These are phyloP conservation scores for Anastatica hierochuntica DNA, from an alignment of 345 rosid genomes.

Conservation along the genomic window DNA sequence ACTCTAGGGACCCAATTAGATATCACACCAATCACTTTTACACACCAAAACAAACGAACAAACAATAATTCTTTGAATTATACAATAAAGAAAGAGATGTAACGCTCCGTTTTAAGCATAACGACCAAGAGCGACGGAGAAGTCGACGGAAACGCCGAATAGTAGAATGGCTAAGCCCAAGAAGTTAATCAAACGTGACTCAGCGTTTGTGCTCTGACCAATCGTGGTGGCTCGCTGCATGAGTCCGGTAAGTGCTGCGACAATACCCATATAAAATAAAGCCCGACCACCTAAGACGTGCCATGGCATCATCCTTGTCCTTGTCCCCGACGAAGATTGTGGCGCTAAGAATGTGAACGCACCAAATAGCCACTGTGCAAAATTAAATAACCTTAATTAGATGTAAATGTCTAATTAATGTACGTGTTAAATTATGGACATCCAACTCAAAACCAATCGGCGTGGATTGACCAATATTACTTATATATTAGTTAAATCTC, in stretches of 20 bases:
- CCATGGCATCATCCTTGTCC: conserved; percentile 45
- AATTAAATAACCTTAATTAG: too few relatives aligned
- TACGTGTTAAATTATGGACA: too few relatives aligned
- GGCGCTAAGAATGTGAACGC: conserved; percentile 35
- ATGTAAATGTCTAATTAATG: too few relatives aligned
- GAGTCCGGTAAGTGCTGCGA: conserved; percentile 78
- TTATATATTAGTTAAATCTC: too few relatives aligned
- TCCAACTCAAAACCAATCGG: too few relatives aligned
- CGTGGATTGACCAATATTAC: too few relatives aligned
- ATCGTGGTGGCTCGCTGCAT: conserved; percentile 38
- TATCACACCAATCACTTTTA: conserved; percentile 16
- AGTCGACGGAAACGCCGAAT: conserved; percentile 72
- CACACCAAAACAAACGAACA: conserved; percentile 13
- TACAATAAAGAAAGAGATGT: too few relatives aligned
- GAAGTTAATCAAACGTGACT: conserved; percentile 65
- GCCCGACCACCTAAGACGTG: conserved; percentile 68
- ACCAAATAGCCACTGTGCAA: conserved; percentile 64
- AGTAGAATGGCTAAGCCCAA: conserved; percentile 51
- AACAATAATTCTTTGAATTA: too few relatives aligned
- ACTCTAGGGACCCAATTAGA: conserved; percentile 9
- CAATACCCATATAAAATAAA: conserved; percentile 56
- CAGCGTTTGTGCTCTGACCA: conserved; percentile 16
- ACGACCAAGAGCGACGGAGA: conserved; percentile 64
- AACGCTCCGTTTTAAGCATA: too few relatives aligned
- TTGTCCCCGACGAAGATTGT: conserved; percentile 7